Evolutionary conservation across 2,329 filamentous ascomycete species (phyloP).

Genomic region (Microascus cirrosus): DNA sequence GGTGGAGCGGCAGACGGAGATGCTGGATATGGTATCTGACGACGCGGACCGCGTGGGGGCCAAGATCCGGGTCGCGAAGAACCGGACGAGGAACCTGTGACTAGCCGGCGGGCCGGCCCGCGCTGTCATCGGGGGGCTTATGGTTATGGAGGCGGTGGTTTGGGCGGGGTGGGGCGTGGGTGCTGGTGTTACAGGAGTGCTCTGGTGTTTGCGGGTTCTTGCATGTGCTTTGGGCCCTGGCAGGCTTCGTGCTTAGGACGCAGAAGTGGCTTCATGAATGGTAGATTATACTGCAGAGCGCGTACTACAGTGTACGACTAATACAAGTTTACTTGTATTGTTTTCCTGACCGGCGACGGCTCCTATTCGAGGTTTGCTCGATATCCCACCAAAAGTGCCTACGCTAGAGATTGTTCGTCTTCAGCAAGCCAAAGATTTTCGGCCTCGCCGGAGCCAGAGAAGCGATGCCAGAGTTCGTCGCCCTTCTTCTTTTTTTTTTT

Average conservation of each 20-base stretch:
- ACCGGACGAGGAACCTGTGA: conserved; percentile 56
- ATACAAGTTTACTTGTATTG: neutral
- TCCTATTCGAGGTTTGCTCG: too few species aligned
- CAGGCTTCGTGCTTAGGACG: neutral
- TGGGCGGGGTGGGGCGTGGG: conserved; percentile 7
- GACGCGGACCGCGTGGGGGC: conserved; percentile 54
- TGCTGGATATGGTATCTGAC: conserved; percentile 55
- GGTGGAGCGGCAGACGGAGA: conserved; percentile 57
- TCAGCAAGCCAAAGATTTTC: too few species aligned
- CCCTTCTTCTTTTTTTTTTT: too few species aligned
- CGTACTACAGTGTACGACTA: neutral
- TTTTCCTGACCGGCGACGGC: too few species aligned
- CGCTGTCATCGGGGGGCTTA: neutral
- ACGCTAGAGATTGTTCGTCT: too few species aligned
- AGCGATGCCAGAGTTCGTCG: too few species aligned
- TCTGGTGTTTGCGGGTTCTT: conserved; percentile 8
- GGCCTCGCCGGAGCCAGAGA: too few species aligned
- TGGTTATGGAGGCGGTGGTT: conserved; percentile 3
- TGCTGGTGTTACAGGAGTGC: conserved; percentile 6
- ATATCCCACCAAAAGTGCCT: too few species aligned
- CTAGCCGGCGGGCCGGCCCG: conserved; percentile 2
- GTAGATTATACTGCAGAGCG: neutral
- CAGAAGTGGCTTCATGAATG: neutral
- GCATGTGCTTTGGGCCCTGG: conserved; percentile 5
- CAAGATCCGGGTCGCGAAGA: conserved; percentile 67